A percentile compares a stretch with the other conserved stretches of the same genome.
These are phyloP conservation scores for Verticillium dahliae DNA, from an alignment of 2,329 filamentous ascomycete genomes.

Conservation along the genomic window DNA sequence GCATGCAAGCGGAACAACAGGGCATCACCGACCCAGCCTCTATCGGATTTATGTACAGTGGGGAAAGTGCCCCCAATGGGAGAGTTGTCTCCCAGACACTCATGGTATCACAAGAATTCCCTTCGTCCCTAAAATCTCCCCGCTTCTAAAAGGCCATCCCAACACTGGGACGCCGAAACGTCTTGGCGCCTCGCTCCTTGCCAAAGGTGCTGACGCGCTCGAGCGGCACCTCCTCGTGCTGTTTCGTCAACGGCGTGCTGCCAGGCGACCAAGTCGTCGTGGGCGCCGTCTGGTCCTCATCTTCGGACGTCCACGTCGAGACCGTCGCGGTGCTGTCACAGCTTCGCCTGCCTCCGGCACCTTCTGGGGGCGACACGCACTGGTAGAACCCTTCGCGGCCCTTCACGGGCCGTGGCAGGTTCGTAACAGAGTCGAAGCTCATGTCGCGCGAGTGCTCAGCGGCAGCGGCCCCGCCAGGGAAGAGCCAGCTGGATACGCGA, in stretches of 20 bases:
- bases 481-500: slow-evolving; percentile 54
- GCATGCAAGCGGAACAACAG: background rate
- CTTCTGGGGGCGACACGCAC: slow-evolving; percentile 34
- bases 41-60: background rate
- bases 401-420: slow-evolving; percentile 44
- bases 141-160: slow-evolving; percentile 7
- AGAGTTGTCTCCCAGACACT: background rate
- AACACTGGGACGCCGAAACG: slow-evolving; percentile 6
- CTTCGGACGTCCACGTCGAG: slow-evolving; percentile 43
- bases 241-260: slow-evolving; percentile 32
- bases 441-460: slow-evolving; percentile 28
- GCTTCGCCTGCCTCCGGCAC: slow-evolving; percentile 26
- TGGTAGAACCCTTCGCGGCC: slow-evolving; percentile 53
- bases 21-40: background rate
- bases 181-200: slow-evolving; percentile 2
- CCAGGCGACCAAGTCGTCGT: slow-evolving; percentile 42
- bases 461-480: slow-evolving; percentile 25
- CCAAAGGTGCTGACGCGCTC: slow-evolving; percentile 11
- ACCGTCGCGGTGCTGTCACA: slow-evolving; percentile 39
- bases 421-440: slow-evolving; percentile 46
- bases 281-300: slow-evolving; percentile 36
- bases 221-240: slow-evolving; percentile 23
- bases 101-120: slow-evolving; percentile 2
- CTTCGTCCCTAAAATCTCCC: background rate
- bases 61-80: background rate